These are phyloP conservation scores for Acorus calamus DNA, from an alignment of 106 monocot species.

Conservation along the genomic window DNA sequence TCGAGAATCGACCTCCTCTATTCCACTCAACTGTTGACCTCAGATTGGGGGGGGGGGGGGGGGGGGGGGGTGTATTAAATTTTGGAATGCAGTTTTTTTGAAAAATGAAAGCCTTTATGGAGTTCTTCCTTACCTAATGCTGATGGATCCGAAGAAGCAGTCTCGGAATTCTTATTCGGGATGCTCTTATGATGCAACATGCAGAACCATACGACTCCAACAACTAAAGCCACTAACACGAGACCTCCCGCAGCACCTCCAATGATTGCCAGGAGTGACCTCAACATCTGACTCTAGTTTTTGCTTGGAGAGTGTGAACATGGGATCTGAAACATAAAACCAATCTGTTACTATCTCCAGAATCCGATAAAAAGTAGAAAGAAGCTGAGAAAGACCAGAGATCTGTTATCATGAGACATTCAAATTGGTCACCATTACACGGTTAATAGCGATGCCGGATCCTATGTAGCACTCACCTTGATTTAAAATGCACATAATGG, in stretches of 20 bases:
- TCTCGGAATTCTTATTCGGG: constrained; percentile 44
- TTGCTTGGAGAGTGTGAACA: constrained; percentile 17
- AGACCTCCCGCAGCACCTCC: constrained; percentile 32
- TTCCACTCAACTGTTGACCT: constrained; percentile 29
- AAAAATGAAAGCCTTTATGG: neutral
- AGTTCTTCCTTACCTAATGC: constrained; percentile 27
- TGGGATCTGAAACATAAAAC: constrained; percentile 28
- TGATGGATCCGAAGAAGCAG: constrained; percentile 53
- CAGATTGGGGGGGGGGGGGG: neutral
- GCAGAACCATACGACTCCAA: constrained; percentile 20
- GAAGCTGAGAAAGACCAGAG: too few relatives aligned
- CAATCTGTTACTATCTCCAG: too few relatives aligned
- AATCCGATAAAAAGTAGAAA: neutral
- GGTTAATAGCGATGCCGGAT: neutral
- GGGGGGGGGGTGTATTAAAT: neutral
- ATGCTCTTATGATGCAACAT: constrained; percentile 2
- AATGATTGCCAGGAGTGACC: constrained; percentile 28
- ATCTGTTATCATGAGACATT: too few relatives aligned
- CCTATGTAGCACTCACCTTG: neutral
- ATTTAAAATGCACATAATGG: too few relatives aligned
- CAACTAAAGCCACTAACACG: constrained; percentile 8
- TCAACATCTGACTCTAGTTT: constrained; percentile 26
- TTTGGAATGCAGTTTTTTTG: neutral
- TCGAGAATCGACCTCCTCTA: constrained; percentile 18
- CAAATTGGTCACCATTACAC: neutral